Conservation (phyloP, 2,329 filamentous ascomycete species). For the Monilinia laxa region DNA sequence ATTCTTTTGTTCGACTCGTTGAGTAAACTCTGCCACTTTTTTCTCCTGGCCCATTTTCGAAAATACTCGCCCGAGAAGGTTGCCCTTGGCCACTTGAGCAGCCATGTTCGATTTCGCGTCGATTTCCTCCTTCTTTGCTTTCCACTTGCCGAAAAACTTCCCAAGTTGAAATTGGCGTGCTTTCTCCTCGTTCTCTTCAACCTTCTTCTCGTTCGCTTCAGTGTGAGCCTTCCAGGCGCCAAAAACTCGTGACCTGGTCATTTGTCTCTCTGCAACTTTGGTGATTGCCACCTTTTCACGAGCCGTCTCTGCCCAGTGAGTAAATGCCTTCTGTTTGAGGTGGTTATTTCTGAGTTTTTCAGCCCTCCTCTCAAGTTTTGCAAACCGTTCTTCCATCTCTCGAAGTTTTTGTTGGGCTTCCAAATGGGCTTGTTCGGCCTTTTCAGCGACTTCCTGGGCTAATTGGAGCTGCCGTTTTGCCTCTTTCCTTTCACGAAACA, state of each 20-base stretch:
- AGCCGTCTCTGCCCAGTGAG: slow-evolving; percentile 66
- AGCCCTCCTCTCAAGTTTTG: slow-evolving; percentile 58
- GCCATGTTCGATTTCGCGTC: slow-evolving; percentile 35
- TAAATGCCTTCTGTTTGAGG: slow-evolving; percentile 62
- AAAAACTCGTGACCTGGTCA: slow-evolving; percentile 68
- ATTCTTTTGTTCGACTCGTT: slow-evolving; percentile 27
- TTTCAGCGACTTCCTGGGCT: slow-evolving; percentile 5
- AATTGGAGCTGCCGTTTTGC: neutral
- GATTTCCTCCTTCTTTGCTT: slow-evolving; percentile 32
- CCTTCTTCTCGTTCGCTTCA: slow-evolving; percentile 44
- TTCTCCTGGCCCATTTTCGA: slow-evolving; percentile 43
- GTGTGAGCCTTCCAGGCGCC: slow-evolving; percentile 68
- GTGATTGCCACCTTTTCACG: slow-evolving; percentile 65
- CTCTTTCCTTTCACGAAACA: slow-evolving; percentile 34
- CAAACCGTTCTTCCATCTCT: slow-evolving; percentile 54
- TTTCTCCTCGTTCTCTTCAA: slow-evolving; percentile 44
- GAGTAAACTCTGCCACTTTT: slow-evolving; percentile 29
- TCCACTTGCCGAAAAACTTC: slow-evolving; percentile 55
- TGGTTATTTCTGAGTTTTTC: slow-evolving; percentile 64
- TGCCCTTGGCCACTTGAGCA: slow-evolving; percentile 37
- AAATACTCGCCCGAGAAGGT: slow-evolving; percentile 38
- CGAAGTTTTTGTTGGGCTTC: slow-evolving; percentile 23
- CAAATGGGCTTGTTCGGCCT: slow-evolving; percentile 5
- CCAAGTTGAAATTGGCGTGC: slow-evolving; percentile 51
- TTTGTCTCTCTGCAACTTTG: slow-evolving; percentile 65